Base-by-base conservation (phyloP, 176 grass and related monocot genomes). In the Oryza glumipatula region DNA sequence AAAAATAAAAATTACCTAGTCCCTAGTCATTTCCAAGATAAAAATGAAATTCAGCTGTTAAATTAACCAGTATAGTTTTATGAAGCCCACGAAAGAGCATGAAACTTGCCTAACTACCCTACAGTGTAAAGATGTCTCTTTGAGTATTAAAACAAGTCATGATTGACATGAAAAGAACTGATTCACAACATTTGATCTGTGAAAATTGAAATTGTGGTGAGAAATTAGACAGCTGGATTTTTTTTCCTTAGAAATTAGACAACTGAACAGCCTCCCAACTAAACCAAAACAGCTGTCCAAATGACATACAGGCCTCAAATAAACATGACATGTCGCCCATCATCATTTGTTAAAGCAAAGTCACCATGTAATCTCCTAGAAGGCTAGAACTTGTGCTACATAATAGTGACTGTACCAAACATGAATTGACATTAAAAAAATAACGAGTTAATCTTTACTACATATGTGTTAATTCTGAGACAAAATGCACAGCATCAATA, bases 371-470 rank as follows among this genome's bases (percentile, higher is more conserved):
- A 21, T 44, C 39, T 73, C 11, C 16, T 41, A 74, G 28, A 28
- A 28, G 28, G 28, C 28, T 28, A 28, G 28, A 80, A 9, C 19
- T 56, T 80, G 54, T 52, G 70, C 68, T 71, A 64, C 21, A 66
- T 41, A 41, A 13, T n/a, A 67, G 17, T 80, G 14, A 73, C 45
- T 8, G n/a, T 67, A 56, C 15, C 21, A 54, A 35, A 38, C 26
- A 67, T 67, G 39, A 47, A 63, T 67, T 86, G 74, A 73, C 14
- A 73, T 49, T 9, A 67, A 80, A 38, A 83, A 82, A 73, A 38
- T 38, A 82, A 47, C 21, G 19, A 17, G 64, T 24, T 21, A 32
- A 78, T 86, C 16, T 77, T 26, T 23, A 69, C 10, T 26, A 60
- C 60, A 67, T 45, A 82, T 24, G 11, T 14, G 2, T 68, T 28